Conservation (phyloP, 768 basidiomycete species). For the Boletus pseudo-olivaceus region DNA sequence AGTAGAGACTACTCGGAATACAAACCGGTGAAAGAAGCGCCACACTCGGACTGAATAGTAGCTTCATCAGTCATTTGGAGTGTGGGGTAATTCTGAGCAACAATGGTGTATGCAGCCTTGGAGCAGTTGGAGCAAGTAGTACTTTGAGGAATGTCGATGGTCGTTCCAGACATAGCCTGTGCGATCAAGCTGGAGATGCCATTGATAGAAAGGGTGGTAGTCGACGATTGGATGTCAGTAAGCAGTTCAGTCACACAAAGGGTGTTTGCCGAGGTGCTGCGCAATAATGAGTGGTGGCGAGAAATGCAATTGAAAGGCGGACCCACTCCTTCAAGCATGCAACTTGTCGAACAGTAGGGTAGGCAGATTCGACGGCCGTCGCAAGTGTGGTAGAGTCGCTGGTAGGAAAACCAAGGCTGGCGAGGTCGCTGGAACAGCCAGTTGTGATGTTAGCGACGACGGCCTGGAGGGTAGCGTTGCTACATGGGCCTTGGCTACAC, state of each 20-base stretch:
- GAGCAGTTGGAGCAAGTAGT: conserved; percentile 52
- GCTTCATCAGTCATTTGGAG: conserved; percentile 29
- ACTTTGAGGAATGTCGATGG: conserved; percentile 29
- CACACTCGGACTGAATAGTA: conserved; percentile 38
- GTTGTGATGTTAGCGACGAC: conserved; percentile 52
- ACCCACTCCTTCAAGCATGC: conserved; percentile 67
- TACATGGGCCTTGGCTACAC: conserved; percentile 52
- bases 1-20: background rate
- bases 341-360: conserved; percentile 54
- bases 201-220: conserved; percentile 18
- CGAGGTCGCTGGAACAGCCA: conserved; percentile 46
- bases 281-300: background rate
- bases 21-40: conserved; percentile 51
- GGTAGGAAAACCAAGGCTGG: conserved; percentile 20
- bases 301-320: background rate
- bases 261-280: conserved; percentile 35
- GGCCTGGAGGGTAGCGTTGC: conserved; percentile 53
- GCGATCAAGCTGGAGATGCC: conserved; percentile 17
- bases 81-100: conserved; percentile 35
- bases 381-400: conserved; percentile 25
- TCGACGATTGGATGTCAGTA: conserved; percentile 44
- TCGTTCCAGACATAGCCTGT: conserved; percentile 3
- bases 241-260: conserved; percentile 61
- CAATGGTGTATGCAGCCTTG: conserved; percentile 49
- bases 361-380: conserved; percentile 45